Evolutionary conservation across 345 rosid genomes (phyloP).

Genomic region (Eutrema japonicum): DNA sequence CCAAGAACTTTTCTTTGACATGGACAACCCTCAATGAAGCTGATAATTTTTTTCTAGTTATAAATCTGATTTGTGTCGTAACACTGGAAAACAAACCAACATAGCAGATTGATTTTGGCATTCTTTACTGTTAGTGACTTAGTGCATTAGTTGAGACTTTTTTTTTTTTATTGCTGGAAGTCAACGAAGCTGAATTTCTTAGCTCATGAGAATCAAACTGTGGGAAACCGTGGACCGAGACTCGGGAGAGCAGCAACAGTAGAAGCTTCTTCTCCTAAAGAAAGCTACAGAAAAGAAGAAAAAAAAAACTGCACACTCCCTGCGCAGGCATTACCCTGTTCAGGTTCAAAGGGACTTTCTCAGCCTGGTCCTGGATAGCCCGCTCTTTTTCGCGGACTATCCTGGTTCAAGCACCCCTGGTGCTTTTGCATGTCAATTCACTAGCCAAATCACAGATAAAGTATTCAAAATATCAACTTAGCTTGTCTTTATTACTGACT

Average conservation of each 20-base stretch:
- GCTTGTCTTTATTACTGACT: conserved; percentile 46
- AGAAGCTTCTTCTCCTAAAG: conserved; percentile 51
- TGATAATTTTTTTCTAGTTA: neutral
- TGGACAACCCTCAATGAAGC: neutral
- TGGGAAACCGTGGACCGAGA: conserved; percentile 23
- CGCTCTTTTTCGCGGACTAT: conserved; percentile 26
- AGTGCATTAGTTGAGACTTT: conserved; percentile 12
- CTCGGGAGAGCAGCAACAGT: conserved; percentile 30
- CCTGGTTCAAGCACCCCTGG: conserved; percentile 96
- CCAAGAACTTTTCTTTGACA: no score
- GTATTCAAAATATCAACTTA: conserved; percentile 32
- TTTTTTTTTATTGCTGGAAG: neutral
- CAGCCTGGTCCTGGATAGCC: conserved; percentile 69
- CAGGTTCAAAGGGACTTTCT: conserved; percentile 99
- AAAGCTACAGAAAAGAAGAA: conserved; percentile 47
- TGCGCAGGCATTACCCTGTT: conserved; percentile 99
- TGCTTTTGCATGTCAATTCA: conserved; percentile 77
- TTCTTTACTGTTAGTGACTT: neutral
- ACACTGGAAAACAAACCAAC: neutral
- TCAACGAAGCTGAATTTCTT: neutral
- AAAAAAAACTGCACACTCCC: conserved; percentile 93
- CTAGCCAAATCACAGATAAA: conserved; percentile 20
- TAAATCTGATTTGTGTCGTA: neutral
- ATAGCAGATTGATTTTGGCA: neutral
- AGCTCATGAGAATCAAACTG: conserved; percentile 13